Evolutionary conservation across 2,329 filamentous ascomycete genomes (phyloP).

Genomic region (Pestalotiopsis sp.): DNA sequence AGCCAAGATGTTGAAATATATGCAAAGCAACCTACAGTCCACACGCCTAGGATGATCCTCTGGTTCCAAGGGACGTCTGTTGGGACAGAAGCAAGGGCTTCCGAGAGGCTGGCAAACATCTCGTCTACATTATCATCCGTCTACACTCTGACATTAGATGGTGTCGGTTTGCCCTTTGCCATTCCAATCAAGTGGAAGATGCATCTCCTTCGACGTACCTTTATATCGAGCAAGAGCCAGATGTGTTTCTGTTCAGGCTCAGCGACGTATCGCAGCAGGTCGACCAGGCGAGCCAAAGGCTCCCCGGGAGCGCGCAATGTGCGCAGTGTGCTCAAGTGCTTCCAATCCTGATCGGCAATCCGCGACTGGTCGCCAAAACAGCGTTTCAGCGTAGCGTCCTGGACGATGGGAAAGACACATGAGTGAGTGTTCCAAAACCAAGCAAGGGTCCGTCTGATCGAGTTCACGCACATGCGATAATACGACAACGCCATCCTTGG

Average conservation of each 20-base stretch:
- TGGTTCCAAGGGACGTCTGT: conserved; percentile 65
- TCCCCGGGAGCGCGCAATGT: conserved; percentile 70
- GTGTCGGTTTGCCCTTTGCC: background rate
- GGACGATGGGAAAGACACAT: background rate
- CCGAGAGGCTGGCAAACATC: conserved; percentile 70
- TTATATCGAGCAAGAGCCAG: conserved; percentile 89
- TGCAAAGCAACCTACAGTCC: conserved; percentile 61
- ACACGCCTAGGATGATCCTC: conserved; percentile 79
- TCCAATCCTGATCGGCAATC: conserved; percentile 77
- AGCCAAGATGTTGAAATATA: conserved; percentile 11
- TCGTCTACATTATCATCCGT: conserved; percentile 69
- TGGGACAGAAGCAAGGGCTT: conserved; percentile 59
- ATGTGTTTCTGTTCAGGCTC: conserved; percentile 66
- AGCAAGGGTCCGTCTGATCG: background rate
- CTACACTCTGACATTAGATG: conserved; percentile 36
- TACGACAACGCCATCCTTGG: conserved; percentile 81
- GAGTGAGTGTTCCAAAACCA: background rate
- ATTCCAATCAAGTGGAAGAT: background rate
- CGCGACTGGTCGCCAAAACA: conserved; percentile 78
- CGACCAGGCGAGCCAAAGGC: conserved; percentile 71
- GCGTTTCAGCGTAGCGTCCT: conserved; percentile 77
- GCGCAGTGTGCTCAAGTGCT: conserved; percentile 67
- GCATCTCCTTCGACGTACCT: conserved; percentile 50
- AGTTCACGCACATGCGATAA: conserved; percentile 68
- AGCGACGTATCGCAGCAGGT: conserved; percentile 73